Conservation (phyloP, 2,329 filamentous ascomycete species). For the Fusarium caatingaense region DNA sequence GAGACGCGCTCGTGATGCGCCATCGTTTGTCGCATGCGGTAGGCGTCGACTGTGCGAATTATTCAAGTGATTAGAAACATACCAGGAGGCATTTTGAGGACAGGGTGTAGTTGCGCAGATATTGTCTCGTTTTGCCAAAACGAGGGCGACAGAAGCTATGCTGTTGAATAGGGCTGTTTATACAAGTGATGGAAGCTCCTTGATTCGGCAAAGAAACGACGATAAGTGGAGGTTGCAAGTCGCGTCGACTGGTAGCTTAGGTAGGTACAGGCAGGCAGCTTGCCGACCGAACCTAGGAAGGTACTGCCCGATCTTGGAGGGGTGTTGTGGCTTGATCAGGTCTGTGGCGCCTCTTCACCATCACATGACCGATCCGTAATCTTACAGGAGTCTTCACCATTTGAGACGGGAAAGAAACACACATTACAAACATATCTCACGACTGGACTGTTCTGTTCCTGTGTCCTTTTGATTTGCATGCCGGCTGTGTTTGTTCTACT, state of each 20-base stretch:
- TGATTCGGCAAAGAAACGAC: slow-evolving; percentile 17
- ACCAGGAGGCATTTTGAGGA: slow-evolving; percentile 46
- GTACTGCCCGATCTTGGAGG: slow-evolving; percentile 11
- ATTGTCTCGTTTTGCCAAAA: not conserved
- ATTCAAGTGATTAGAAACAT: not conserved
- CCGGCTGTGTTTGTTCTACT: not conserved
- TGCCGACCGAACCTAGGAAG: not conserved
- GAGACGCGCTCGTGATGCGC: slow-evolving; percentile 20
- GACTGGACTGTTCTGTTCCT: not conserved
- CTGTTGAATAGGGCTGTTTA: not conserved
- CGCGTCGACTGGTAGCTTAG: not conserved
- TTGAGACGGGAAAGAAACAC: not conserved
- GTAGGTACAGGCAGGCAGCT: not conserved
- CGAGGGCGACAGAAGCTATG: not conserved
- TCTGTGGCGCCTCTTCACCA: not conserved
- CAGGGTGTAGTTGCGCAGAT: not conserved
- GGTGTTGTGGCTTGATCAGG: slow-evolving; percentile 11
- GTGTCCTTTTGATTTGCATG: not conserved
- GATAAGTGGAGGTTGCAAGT: slow-evolving; percentile 1
- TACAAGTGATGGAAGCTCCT: not conserved
- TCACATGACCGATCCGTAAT: slow-evolving; percentile 4
- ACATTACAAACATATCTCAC: not conserved
- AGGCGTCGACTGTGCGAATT: not conserved
- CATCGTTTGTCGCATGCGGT: slow-evolving; percentile 5
- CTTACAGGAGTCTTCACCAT: not conserved